Evolutionary conservation across 2,329 filamentous ascomycete species (phyloP), one percentile per base, ranked within the genome.

Genomic region (Aspergillus flavus): DNA sequence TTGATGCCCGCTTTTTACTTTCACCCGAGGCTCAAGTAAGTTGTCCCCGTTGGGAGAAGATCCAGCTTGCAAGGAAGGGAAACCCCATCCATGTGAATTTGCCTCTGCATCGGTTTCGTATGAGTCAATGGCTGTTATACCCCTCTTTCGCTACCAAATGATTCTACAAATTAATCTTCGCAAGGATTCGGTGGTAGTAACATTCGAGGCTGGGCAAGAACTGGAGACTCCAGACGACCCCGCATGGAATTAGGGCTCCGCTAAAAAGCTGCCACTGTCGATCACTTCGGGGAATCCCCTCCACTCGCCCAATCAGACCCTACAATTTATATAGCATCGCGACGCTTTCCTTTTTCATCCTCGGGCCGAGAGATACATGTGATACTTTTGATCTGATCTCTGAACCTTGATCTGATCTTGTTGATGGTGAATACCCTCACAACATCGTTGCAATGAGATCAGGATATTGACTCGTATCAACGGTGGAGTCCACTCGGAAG

Each of bases 311-410:
- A 61, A 32, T 50, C 43, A 32, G 12, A 39, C 43, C 61, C 36
- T 48, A 32, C 19, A 59, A 60, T 32, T 19, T 52, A 48, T 26
- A 54, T 39, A 41, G 59, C 61, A 14, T 41, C 39, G 39, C 39
- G 19, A 41, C 62, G 57, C 7, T 23, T 16, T n/a, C 30, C 34
- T 53, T 57, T 41, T 41, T 41, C 39, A 54, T 36, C 52, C 61
- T 63, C 57, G 46, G 52, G 55, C 57, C 64, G 61, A 58, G 23
- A 23, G 43, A 39, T 55, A 61, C 68, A 67, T 68, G 68, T 70
- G 66, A 69, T 59, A 16, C 32, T 26, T 34, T 39, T 39, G 30
- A 61, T 61, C 59, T 10, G 34, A 55, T 11, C 54, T 11, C 26
- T 4, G 26, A 21, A 41, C 16, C 28, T 7, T 36, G 26, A 23